A percentile compares a stretch with the other conserved stretches of the same genome.
Evolutionary conservation across 208 protist genomes (phyloP).

Genomic region (Leishmania gerbilli): DNA sequence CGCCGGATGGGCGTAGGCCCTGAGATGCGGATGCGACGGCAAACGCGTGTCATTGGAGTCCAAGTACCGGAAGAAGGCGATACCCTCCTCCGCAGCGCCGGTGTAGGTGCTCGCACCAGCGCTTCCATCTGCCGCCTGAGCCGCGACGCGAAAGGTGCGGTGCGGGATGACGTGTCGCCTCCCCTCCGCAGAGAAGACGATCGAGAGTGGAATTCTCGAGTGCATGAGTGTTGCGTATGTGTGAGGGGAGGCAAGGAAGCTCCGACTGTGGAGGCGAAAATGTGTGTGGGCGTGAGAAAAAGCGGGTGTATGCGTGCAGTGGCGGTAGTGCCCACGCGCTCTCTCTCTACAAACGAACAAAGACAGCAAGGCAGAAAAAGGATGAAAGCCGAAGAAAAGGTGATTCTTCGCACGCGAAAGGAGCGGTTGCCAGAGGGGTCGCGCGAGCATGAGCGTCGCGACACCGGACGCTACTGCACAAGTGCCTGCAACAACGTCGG

Average conservation of each 20-base stretch:
- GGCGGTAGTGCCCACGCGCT: background rate
- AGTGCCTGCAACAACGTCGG: background rate
- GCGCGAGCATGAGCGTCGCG: background rate
- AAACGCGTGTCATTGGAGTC: constrained; percentile 80
- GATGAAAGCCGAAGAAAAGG: constrained; percentile 10
- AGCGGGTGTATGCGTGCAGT: background rate
- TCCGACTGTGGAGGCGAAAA: background rate
- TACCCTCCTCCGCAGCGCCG: constrained; percentile 8
- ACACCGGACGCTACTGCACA: background rate
- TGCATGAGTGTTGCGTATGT: constrained; percentile 37
- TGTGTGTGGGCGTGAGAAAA: constrained; percentile 6
- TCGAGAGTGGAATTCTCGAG: constrained; percentile 61
- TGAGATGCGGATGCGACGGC: constrained; percentile 50
- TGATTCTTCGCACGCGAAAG: constrained; percentile 10
- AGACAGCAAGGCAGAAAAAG: background rate
- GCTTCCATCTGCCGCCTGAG: background rate
- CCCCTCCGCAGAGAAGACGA: constrained; percentile 40
- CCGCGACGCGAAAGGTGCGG: constrained; percentile 42
- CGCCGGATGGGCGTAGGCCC: constrained; percentile 31
- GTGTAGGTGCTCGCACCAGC: background rate
- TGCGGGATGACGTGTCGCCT: constrained; percentile 54
- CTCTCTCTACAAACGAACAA: background rate
- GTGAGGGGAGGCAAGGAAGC: constrained; percentile 15
- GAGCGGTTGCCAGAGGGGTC: background rate
- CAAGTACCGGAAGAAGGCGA: constrained; percentile 71